Evolutionary conservation across 2,329 filamentous ascomycete genomes (phyloP).

Genomic region (Xylariaceae sp.): DNA sequence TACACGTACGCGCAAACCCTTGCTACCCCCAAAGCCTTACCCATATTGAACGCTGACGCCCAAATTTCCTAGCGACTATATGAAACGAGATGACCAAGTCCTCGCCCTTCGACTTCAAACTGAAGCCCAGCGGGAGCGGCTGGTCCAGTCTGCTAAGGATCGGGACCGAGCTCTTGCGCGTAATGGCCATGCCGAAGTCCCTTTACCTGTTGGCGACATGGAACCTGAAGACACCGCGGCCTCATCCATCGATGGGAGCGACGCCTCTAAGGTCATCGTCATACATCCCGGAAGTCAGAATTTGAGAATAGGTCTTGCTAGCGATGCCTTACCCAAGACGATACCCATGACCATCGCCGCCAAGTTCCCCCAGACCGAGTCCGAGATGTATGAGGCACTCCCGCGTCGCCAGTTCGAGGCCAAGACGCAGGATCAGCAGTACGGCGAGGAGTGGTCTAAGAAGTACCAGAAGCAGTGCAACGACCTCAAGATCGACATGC

Average conservation of each 20-base stretch:
- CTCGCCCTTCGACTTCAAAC: constrained; percentile 82
- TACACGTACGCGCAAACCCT: constrained; percentile 67
- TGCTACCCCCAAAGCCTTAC: neutral
- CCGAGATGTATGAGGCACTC: constrained; percentile 75
- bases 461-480: constrained; percentile 78
- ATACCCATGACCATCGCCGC: constrained; percentile 90
- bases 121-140: constrained; percentile 78
- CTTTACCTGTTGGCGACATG: constrained; percentile 56
- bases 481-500: constrained; percentile 86
- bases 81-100: constrained; percentile 96
- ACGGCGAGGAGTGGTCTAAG: constrained; percentile 75
- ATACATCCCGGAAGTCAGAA: constrained; percentile 97
- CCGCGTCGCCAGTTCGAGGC: constrained; percentile 66
- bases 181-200: constrained; percentile 62
- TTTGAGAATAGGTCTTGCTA: constrained; percentile 88
- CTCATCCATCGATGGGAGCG: constrained; percentile 55
- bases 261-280: constrained; percentile 87
- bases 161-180: constrained; percentile 80
- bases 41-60: constrained; percentile 3
- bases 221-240: constrained; percentile 53
- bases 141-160: constrained; percentile 83
- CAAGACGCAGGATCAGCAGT: constrained; percentile 68
- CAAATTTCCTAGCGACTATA: constrained; percentile 68
- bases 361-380: constrained; percentile 72
- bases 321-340: constrained; percentile 89